A percentile compares a stretch with the other conserved stretches of the same genome.
Conservation (phyloP, 768 basidiomycete species). For the Kondoa subrosea region DNA sequence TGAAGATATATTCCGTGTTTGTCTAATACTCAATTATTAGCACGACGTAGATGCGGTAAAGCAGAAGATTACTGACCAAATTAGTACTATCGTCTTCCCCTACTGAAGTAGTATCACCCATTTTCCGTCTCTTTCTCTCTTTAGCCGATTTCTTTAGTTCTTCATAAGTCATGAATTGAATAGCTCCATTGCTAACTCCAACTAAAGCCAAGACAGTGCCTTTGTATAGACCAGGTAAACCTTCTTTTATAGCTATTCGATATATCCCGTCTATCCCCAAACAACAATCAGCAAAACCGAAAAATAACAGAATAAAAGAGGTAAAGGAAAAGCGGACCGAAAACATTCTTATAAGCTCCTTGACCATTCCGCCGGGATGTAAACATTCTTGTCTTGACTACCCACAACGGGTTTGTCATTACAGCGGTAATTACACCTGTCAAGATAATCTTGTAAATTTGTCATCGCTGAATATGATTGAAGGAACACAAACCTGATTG, state of each 20-base stretch:
- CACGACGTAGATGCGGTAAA: neutral
- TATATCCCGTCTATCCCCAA: slow-evolving; percentile 47
- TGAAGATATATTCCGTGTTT: slow-evolving; percentile 73
- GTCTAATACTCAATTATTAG: slow-evolving; percentile 43
- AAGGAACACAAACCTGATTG: slow-evolving; percentile 77
- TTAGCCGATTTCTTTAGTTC: slow-evolving; percentile 84
- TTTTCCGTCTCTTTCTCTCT: slow-evolving; percentile 14
- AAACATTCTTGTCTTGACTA: slow-evolving; percentile 93
- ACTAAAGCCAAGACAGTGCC: slow-evolving; percentile 76
- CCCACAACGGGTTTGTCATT: slow-evolving; percentile 94
- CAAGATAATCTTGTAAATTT: neutral
- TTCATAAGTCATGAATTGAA: slow-evolving; percentile 93
- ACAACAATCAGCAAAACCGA: neutral
- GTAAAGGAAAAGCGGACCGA: slow-evolving; percentile 18
- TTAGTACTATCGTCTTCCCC: slow-evolving; percentile 57
- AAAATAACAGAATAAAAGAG: neutral
- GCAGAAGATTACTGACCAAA: slow-evolving; percentile 48
- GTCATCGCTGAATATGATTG: neutral
- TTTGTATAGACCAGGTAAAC: slow-evolving; percentile 60
- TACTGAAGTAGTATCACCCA: slow-evolving; percentile 5
- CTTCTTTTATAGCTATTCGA: slow-evolving; percentile 55
- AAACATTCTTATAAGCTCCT: slow-evolving; percentile 47
- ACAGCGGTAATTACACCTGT: slow-evolving; percentile 82
- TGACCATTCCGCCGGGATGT: slow-evolving; percentile 54
- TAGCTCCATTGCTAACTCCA: slow-evolving; percentile 82